Evolutionary conservation across 176 grass and related monocot species (phyloP).

Genomic region (Musa schizocarpa): DNA sequence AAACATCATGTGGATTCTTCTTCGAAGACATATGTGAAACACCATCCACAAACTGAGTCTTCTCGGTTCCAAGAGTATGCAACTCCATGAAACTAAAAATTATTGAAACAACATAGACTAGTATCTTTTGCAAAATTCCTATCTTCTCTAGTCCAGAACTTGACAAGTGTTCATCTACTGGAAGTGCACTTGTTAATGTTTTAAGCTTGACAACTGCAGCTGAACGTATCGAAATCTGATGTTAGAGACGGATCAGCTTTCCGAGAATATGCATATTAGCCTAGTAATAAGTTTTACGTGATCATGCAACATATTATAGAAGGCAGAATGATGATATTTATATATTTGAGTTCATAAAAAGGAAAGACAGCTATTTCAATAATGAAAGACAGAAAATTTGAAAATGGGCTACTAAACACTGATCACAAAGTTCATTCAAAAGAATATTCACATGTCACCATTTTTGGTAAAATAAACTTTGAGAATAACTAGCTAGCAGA

Average conservation of each 20-base stretch:
- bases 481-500: no score
- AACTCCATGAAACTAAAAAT: slow-evolving; percentile 77
- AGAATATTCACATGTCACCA: no score
- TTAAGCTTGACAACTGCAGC: slow-evolving; percentile 72
- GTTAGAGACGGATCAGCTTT: slow-evolving; percentile 15
- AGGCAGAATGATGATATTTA: background rate
- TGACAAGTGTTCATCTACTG: slow-evolving; percentile 50
- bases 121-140: slow-evolving; percentile 54
- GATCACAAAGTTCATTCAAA: no score
- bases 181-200: slow-evolving; percentile 47
- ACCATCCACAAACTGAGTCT: slow-evolving; percentile 23
- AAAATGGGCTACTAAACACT: no score
- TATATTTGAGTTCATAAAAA: background rate
- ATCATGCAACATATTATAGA: background rate
- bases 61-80: slow-evolving; percentile 27
- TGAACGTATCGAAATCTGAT: slow-evolving; percentile 44
- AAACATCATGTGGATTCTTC: slow-evolving; percentile 23
- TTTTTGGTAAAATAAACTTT: no score
- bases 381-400: no score
- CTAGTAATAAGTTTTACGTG: background rate
- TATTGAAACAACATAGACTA: slow-evolving; percentile 59
- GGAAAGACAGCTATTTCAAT: no score
- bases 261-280: background rate
- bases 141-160: slow-evolving; percentile 50
- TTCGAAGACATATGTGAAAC: slow-evolving; percentile 34